Conservation (phyloP, 768 basidiomycete species). For the Kwoniella sp. region DNA sequence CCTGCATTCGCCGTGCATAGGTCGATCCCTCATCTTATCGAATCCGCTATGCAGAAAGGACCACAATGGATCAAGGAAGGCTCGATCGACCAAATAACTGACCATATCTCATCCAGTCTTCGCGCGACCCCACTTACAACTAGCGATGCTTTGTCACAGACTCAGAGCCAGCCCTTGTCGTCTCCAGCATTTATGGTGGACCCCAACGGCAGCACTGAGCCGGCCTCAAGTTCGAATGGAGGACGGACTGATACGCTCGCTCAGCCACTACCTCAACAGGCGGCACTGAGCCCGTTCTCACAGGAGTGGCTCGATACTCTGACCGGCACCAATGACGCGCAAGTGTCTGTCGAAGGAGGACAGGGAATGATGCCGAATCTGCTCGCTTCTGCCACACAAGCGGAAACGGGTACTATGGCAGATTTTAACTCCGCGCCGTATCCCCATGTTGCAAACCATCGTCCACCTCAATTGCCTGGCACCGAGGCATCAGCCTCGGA, state of each 20-base stretch:
- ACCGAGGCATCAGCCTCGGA: background rate
- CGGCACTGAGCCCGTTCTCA: background rate
- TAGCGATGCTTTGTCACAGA: background rate
- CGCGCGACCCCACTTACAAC: background rate
- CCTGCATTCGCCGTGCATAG: background rate
- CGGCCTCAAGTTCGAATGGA: background rate
- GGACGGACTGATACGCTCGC: background rate
- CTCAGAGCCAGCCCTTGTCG: background rate
- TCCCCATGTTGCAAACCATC: background rate
- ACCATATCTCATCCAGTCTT: background rate
- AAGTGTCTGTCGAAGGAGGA: background rate
- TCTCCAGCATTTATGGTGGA: background rate
- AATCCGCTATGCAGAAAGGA: constrained; percentile 4
- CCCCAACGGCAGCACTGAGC: too few relatives aligned
- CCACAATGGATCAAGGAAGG: background rate
- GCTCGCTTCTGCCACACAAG: background rate
- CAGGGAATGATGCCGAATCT: background rate
- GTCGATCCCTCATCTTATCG: constrained; percentile 14
- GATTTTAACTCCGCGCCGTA: background rate
- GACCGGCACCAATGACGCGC: background rate
- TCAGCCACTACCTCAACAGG: background rate
- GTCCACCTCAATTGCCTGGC: background rate
- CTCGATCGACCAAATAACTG: background rate
- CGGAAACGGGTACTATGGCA: background rate
- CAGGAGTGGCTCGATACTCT: background rate